Percentiles rank a stretch among this genome's conserved stretches.
Evolutionary conservation across 768 basidiomycete genomes (phyloP).

Genomic region (Peribolospora baueri): DNA sequence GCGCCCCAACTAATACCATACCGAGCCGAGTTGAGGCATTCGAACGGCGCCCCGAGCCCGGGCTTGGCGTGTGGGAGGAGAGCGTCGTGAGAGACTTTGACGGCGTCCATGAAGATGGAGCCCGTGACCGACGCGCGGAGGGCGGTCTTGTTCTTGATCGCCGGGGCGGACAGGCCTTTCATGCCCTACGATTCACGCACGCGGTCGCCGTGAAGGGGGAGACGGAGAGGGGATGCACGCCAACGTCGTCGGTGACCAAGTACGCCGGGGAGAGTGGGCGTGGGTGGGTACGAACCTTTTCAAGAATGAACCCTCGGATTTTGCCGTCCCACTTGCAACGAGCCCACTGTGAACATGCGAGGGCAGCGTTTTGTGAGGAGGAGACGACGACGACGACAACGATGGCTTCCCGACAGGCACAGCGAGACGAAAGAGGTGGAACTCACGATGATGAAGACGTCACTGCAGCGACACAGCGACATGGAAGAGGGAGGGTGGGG

Average conservation of each 20-base stretch:
- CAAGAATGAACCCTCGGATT: constrained; percentile 67
- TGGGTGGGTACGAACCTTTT: constrained; percentile 35
- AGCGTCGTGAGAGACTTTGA: constrained; percentile 44
- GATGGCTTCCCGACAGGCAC: background rate
- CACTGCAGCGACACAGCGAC: background rate
- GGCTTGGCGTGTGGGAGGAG: constrained; percentile 44
- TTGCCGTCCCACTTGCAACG: constrained; percentile 81
- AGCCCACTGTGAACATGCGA: constrained; percentile 34
- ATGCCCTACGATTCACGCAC: constrained; percentile 30
- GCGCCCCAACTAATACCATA: constrained; percentile 49
- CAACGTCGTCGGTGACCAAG: constrained; percentile 4
- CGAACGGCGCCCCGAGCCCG: constrained; percentile 67
- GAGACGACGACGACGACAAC: constrained; percentile 52
- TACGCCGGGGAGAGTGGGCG: background rate
- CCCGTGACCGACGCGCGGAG: constrained; percentile 38
- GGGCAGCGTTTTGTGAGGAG: too few relatives aligned
- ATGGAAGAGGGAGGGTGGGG: too few relatives aligned
- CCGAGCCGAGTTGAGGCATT: constrained; percentile 42
- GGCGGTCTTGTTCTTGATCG: constrained; percentile 81
- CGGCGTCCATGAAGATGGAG: constrained; percentile 67
- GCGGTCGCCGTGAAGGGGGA: background rate
- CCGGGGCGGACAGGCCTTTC: constrained; percentile 56
- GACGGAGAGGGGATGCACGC: background rate
- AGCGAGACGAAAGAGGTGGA: too few relatives aligned
- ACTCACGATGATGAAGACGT: background rate